Base-by-base conservation (phyloP, 345 rosid species). In the Aethionema arabicum region DNA sequence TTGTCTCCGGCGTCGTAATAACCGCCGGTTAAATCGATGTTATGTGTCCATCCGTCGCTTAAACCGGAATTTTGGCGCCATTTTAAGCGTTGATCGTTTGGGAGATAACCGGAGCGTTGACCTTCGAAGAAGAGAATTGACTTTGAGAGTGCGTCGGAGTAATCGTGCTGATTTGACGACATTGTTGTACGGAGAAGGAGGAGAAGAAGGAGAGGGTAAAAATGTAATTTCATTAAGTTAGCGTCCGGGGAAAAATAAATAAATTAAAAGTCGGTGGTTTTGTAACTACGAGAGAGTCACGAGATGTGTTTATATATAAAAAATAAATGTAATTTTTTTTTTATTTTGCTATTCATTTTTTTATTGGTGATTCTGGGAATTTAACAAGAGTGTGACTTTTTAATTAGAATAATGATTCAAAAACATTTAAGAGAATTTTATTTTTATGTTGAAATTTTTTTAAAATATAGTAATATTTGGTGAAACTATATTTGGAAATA, bases 1-100 rank as follows among this genome's bases (percentile, higher is more conserved):
- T 93, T 93, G 35, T 93, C 99, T 0, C 97, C 99, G 11, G 99
- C 99, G 54, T 93, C 97, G 66, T 90, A 87, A 68, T 90, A 93
- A 4, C 99, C 97, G 9, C 99, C 97, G 27, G 85, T 78, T 45
- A 93, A 67, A 77, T 90, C 96, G 5, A 77, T 63, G 65, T 76
- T 72, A 57, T 87, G 80, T 4, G 73, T 69, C 85, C 82, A 83
- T 0, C 99, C 99, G 52, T 93, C 99, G 47, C 79, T 68, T 8
- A 93, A 73, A 31, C 88, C 97, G 1, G 96, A 93, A 59, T 82
- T 78, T 8, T 79, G 74, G 0, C 97, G 80, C 97, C 99, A 93
- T 0, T 59, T 8, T 15, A 83, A 0, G 4, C 90, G 82, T 52
- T 90, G 99, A 66, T 87, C 85, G 11, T 57, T 67, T 0, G 99